Percentiles rank a stretch among this genome's conserved stretches.
phyloP scores from a whole-genome alignment of 306 rosid species.

The Sesbania bispinosa region DNA sequence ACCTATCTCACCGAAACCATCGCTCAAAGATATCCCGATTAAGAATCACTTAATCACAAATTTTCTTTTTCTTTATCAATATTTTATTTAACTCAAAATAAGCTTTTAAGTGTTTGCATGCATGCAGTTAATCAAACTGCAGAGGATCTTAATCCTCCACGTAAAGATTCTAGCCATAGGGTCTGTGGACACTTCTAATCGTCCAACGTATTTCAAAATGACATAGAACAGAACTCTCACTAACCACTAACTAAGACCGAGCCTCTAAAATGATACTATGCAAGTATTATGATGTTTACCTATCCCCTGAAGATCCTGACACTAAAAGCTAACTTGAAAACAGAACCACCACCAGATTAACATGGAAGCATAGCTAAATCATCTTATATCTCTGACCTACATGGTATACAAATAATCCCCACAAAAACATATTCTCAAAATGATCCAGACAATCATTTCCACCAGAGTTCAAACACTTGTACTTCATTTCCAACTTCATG shows the following conservation, averaged over 20 bases:
- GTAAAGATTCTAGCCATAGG: no score
- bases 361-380: background rate
- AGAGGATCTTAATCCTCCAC: no score
- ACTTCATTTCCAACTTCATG: background rate
- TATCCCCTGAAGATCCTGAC: background rate
- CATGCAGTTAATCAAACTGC: no score
- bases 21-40: no score
- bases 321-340: background rate
- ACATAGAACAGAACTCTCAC: background rate
- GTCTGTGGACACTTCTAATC: background rate
- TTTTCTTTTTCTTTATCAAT: no score
- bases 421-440: background rate
- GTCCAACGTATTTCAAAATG: background rate
- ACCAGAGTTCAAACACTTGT: background rate
- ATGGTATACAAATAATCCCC: background rate
- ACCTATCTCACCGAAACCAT: no score
- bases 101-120: no score
- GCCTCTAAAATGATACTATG: background rate
- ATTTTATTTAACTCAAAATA: no score
- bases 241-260: background rate
- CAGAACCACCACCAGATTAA: background rate
- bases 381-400: background rate
- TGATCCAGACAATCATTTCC: background rate
- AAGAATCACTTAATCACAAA: no score
- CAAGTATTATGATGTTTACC: background rate